Base-by-base conservation (phyloP, 257 asterid species). In the Cinchona pubescens region DNA sequence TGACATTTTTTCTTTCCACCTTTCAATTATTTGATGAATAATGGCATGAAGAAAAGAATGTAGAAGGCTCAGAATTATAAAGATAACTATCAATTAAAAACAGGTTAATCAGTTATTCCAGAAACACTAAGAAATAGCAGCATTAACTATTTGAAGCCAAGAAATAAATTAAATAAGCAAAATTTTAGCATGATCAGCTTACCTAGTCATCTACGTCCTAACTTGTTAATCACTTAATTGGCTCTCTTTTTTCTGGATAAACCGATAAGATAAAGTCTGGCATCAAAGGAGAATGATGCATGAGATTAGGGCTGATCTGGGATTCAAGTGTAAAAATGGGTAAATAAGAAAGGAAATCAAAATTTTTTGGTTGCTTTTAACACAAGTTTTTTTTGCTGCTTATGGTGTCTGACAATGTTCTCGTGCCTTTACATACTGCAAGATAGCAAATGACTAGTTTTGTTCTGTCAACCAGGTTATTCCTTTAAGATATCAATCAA, bases 11-110 rank as follows among this genome's bases (percentile, higher is more conserved):
- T n/a, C n/a, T n/a, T 40, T 34, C 19, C 58, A 59, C 43, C 32
- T 49, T 67, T 30, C 42, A 8, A 30, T 55, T 16, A 43, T 32
- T 72, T 73, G 69, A 29, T 63, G 49, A 35, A 72, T 42, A 58
- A 37, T 5, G 55, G 23, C 38, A 18, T 2, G 15, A 43, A 21
- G 35, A 60, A 58, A 27, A 18, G 1, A 73, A 18, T 29, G 7
- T 2, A 38, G n/a, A 56, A 42, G 2, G 35, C 13, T 18, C 10
- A 25, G 25, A 3, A 29, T 23, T 38, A 8, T 16, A 3, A 9
- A 15, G 12, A 42, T 32, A 4, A 10, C 30, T 48, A 48, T 13
- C n/a, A 15, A 56, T 69, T 10, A 12, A 16, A 29, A 2, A 48
- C 6, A 40, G 19, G 45, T 7, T 45, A 1, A 10, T 53, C 38